A percentile compares a stretch with the other conserved stretches of the same genome.
These are phyloP conservation scores for Hemisphaericaspora subhashii DNA, from an alignment of 1,139 yeast species.

Conservation along the genomic window DNA sequence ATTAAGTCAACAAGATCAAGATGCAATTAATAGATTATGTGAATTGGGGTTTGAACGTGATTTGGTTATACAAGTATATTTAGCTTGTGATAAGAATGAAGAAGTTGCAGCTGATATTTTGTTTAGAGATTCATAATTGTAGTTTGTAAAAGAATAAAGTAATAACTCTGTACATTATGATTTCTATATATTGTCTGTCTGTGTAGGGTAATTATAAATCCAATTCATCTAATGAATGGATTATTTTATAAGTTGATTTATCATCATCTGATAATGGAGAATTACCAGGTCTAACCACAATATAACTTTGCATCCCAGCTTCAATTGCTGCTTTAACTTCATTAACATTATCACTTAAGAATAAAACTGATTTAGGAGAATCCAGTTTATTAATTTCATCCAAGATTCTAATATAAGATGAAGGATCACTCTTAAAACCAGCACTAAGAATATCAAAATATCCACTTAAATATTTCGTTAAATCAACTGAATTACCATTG, in stretches of 20 bases:
- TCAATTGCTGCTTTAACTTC: constrained; percentile 72
- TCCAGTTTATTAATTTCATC: constrained; percentile 36
- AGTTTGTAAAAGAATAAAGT: too few species aligned
- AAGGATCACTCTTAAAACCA: constrained; percentile 63
- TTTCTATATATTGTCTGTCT: too few species aligned
- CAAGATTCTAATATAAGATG: constrained; percentile 61
- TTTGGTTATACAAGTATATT: constrained; percentile 87
- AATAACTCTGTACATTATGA: background rate
- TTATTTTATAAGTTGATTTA: constrained; percentile 17
- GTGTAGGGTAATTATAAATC: constrained; percentile 4
- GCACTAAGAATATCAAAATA: constrained; percentile 86
- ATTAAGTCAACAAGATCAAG: constrained; percentile 81
- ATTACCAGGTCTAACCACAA: constrained; percentile 80
- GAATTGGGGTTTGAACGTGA: constrained; percentile 91
- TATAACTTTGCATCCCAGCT: constrained; percentile 60
- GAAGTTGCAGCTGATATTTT: constrained; percentile 93
- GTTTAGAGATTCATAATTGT: constrained; percentile 56
- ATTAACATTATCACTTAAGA: constrained; percentile 71
- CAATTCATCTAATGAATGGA: constrained; percentile 21
- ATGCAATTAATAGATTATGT: constrained; percentile 82
- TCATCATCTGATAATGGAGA: constrained; percentile 45
- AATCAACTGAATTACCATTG: constrained; percentile 35
- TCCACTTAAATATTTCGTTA: constrained; percentile 56
- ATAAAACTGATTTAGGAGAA: constrained; percentile 43
- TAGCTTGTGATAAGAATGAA: constrained; percentile 98